Conservation (phyloP, 2,329 filamentous ascomycete species). For the Colletotrichum sp. region DNA sequence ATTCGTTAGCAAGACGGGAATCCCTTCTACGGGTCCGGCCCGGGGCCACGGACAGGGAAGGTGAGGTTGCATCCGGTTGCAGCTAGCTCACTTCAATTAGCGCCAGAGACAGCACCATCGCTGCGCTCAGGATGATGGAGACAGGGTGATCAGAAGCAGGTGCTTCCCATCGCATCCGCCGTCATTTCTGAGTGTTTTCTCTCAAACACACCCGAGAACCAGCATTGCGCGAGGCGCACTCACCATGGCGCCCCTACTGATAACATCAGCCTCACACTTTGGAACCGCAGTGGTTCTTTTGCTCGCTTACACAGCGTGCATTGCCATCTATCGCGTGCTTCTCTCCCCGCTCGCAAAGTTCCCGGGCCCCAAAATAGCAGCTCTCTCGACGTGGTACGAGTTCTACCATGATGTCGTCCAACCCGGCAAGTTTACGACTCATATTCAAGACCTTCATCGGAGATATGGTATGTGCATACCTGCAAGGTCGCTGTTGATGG, state of each 20-base stretch:
- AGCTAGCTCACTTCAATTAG: background rate
- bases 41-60: background rate
- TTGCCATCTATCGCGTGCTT: conserved; percentile 24
- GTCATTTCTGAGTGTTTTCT: background rate
- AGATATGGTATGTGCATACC: conserved; percentile 31
- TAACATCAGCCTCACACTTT: background rate
- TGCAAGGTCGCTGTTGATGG: background rate
- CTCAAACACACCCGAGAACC: background rate
- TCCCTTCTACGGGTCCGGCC: background rate
- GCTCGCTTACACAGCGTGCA: background rate
- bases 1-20: background rate
- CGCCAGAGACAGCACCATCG: background rate
- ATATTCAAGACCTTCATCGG: conserved; percentile 36
- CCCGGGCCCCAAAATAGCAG: conserved; percentile 36
- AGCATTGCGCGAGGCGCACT: background rate
- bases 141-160: background rate
- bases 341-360: conserved; percentile 30
- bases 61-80: background rate
- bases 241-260: background rate
- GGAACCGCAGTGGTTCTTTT: background rate
- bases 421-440: conserved; percentile 30
- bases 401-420: conserved; percentile 34
- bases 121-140: background rate
- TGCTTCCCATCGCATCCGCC: background rate
- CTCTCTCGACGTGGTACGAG: conserved; percentile 34